These are phyloP conservation scores for Rhazya stricta DNA, from an alignment of 257 asterid genomes.

Conservation along the genomic window DNA sequence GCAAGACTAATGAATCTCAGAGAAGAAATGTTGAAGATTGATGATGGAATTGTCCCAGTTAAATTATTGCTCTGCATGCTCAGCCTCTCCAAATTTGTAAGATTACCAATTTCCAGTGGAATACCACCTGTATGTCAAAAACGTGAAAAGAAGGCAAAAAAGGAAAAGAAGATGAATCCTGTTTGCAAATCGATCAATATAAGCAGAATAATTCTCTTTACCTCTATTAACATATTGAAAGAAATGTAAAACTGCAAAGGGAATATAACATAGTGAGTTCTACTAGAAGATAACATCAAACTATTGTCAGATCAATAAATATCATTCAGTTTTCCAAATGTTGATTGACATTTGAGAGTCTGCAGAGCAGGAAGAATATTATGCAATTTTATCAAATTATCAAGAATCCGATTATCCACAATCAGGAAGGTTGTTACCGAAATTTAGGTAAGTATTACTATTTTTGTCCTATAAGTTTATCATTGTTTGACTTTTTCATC, in stretches of 20 bases:
- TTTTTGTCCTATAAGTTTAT: no score
- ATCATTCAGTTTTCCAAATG: no score
- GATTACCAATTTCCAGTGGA: conserved; percentile 6
- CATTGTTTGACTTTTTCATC: no score
- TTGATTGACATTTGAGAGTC: no score
- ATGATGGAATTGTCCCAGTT: conserved; percentile 6
- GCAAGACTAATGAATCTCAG: background rate
- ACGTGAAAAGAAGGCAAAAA: background rate
- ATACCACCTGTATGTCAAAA: background rate
- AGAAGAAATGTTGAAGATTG: conserved; percentile 5
- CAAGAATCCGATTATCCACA: background rate
- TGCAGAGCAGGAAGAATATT: no score
- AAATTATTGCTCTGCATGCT: background rate
- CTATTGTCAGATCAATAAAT: no score
- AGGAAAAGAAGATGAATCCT: background rate
- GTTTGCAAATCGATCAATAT: background rate
- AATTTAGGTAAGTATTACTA: no score
- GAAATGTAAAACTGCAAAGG: background rate
- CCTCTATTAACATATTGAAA: background rate
- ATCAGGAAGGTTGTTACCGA: no score
- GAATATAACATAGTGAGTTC: no score
- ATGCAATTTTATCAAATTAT: no score
- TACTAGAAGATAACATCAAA: no score
- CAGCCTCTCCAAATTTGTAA: background rate
- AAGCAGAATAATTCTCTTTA: no score